Evolutionary conservation across 1,139 yeast species (phyloP).

Genomic region (Nakaseomyces sp.): DNA sequence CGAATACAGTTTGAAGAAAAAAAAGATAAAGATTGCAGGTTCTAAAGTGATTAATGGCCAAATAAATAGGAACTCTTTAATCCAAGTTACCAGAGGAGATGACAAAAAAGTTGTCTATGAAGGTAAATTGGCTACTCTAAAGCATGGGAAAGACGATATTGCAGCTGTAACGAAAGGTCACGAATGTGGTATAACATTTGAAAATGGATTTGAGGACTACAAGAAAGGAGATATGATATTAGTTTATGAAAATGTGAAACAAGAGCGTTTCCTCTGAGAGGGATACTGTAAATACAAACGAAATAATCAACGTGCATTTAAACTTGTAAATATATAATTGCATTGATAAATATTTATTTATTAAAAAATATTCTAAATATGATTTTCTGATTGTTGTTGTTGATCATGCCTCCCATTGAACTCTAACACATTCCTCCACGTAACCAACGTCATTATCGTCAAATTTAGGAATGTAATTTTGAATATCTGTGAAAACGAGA

Average conservation of each 20-base stretch:
- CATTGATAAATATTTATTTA: too few relatives aligned
- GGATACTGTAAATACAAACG: slow-evolving; percentile 6
- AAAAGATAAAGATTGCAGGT: slow-evolving; percentile 67
- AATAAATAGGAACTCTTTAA: slow-evolving; percentile 48
- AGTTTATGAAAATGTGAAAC: slow-evolving; percentile 60
- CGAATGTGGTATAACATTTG: slow-evolving; percentile 83
- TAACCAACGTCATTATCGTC: slow-evolving; percentile 69
- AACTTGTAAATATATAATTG: slow-evolving; percentile 3
- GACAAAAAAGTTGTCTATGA: slow-evolving; percentile 45
- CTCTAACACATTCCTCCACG: slow-evolving; percentile 85
- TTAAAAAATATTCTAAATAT: too few relatives aligned
- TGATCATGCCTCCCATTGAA: slow-evolving; percentile 80
- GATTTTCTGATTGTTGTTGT: too few relatives aligned
- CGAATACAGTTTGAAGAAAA: slow-evolving; percentile 49
- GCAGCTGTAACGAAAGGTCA: slow-evolving; percentile 71
- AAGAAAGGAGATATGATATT: slow-evolving; percentile 70
- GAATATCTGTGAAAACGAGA: slow-evolving; percentile 68
- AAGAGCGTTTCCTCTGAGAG: slow-evolving; percentile 49
- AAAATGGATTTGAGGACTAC: slow-evolving; percentile 55
- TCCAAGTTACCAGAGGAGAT: slow-evolving; percentile 53
- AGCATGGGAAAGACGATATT: slow-evolving; percentile 77
- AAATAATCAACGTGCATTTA: not conserved
- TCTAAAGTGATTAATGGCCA: slow-evolving; percentile 71
- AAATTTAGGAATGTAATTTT: slow-evolving; percentile 55
- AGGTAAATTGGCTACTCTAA: slow-evolving; percentile 67